These are phyloP conservation scores for Acanthamoeba healyi DNA, from an alignment of 208 protist genomes.

Conservation along the genomic window DNA sequence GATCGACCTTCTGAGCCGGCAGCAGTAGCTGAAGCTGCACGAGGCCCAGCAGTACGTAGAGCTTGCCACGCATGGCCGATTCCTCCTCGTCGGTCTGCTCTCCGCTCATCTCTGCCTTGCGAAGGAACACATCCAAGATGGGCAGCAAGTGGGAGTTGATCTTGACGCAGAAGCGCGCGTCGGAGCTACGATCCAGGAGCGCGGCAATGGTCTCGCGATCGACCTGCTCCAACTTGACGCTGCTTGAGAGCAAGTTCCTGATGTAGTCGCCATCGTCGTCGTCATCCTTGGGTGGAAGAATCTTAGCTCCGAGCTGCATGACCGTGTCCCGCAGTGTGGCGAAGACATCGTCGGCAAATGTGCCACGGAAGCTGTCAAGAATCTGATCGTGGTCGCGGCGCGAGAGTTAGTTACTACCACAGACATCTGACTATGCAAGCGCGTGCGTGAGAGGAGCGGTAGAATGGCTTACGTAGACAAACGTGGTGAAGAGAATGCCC, in stretches of 20 bases:
- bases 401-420: neutral
- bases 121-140: slow-evolving; percentile 46
- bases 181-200: slow-evolving; percentile 44
- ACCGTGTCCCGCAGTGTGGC: neutral
- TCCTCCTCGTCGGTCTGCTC: slow-evolving; percentile 10
- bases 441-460: neutral
- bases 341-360: slow-evolving; percentile 32
- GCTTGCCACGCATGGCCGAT: neutral
- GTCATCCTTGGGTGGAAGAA: neutral
- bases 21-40: slow-evolving; percentile 48
- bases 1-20: slow-evolving; percentile 57
- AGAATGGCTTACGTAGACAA: slow-evolving; percentile 29
- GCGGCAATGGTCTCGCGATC: neutral
- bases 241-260: neutral
- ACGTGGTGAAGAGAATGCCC: slow-evolving; percentile 36
- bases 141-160: neutral
- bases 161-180: slow-evolving; percentile 45
- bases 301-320: neutral
- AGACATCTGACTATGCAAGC: neutral
- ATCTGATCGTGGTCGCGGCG: neutral
- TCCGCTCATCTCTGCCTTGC: neutral
- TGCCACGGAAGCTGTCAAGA: slow-evolving; percentile 7
- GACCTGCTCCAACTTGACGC: neutral
- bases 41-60: slow-evolving; percentile 56
- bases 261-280: neutral